Percentiles rank a stretch among this genome's conserved stretches.
Conservation (phyloP, 2,329 filamentous ascomycete species). For the Lachnellula willkommii region DNA sequence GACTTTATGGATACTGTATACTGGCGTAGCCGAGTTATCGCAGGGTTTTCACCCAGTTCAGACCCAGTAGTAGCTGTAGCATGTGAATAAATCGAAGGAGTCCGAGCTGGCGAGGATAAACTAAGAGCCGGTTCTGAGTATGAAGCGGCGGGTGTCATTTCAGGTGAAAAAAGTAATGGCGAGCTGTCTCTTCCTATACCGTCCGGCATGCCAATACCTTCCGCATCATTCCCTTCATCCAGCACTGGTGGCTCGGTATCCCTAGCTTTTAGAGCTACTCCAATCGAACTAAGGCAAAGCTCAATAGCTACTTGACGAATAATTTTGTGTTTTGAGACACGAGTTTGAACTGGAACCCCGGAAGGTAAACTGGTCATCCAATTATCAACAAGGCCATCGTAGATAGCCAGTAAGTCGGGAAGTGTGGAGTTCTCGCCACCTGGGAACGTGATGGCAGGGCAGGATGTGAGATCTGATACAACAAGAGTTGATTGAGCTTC, state of each 20-base stretch:
- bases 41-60: slow-evolving; percentile 27
- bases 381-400: slow-evolving; percentile 26
- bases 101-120: neutral
- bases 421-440: neutral
- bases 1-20: slow-evolving; percentile 31
- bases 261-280: slow-evolving; percentile 22
- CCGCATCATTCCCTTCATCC: neutral
- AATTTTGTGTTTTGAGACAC: slow-evolving; percentile 27
- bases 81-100: slow-evolving; percentile 27
- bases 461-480: slow-evolving; percentile 18
- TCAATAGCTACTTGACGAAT: slow-evolving; percentile 28
- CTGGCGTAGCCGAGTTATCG: slow-evolving; percentile 33
- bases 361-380: slow-evolving; percentile 29
- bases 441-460: slow-evolving; percentile 11
- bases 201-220: slow-evolving; percentile 1
- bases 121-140: slow-evolving; percentile 12
- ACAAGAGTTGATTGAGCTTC: slow-evolving; percentile 13
- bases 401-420: slow-evolving; percentile 24
- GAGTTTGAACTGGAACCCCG: slow-evolving; percentile 18
- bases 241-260: neutral
- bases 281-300: slow-evolving; percentile 28
- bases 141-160: slow-evolving; percentile 8
- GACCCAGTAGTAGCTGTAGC: slow-evolving; percentile 15
- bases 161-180: slow-evolving; percentile 18
- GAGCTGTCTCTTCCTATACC: slow-evolving; percentile 14